These are phyloP conservation scores for Cladophialophora carrionii DNA, from an alignment of 2,329 filamentous ascomycete genomes.

Conservation along the genomic window DNA sequence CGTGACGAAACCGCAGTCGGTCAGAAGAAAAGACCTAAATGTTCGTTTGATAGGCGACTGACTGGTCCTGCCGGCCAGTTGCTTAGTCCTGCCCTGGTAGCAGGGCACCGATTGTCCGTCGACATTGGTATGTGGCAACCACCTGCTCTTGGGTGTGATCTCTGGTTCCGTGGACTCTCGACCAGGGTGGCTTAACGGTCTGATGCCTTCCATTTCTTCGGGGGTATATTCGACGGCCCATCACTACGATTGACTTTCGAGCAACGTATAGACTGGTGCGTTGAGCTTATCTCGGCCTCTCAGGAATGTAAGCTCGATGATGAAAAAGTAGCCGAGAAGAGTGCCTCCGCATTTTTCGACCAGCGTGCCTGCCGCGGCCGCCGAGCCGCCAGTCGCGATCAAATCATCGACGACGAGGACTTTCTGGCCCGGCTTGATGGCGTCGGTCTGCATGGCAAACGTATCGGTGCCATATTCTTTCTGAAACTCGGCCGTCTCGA, in stretches of 20 bases:
- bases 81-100: neutral
- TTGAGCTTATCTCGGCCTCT: slow-evolving; percentile 89
- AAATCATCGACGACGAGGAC: slow-evolving; percentile 96
- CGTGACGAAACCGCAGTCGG: neutral
- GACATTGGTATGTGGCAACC: neutral
- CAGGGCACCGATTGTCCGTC: neutral
- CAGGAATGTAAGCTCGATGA: slow-evolving; percentile 92
- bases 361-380: slow-evolving; percentile 81
- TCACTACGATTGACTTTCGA: slow-evolving; percentile 61
- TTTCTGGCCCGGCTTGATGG: slow-evolving; percentile 81
- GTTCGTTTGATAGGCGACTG: neutral
- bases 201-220: neutral
- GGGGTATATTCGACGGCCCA: neutral
- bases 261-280: slow-evolving; percentile 79
- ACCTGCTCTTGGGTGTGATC: neutral
- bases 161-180: neutral
- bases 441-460: slow-evolving; percentile 93
- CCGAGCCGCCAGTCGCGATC: slow-evolving; percentile 95
- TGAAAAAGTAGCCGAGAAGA: slow-evolving; percentile 89
- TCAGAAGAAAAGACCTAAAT: neutral
- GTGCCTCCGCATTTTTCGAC: slow-evolving; percentile 82
- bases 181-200: neutral
- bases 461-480: slow-evolving; percentile 97
- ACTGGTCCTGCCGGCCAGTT: neutral
- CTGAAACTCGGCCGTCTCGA: slow-evolving; percentile 80